Evolutionary conservation across 73 alveolate species (phyloP), one percentile per base, ranked within the genome.

Genomic region (Paramecium octaurelia): DNA sequence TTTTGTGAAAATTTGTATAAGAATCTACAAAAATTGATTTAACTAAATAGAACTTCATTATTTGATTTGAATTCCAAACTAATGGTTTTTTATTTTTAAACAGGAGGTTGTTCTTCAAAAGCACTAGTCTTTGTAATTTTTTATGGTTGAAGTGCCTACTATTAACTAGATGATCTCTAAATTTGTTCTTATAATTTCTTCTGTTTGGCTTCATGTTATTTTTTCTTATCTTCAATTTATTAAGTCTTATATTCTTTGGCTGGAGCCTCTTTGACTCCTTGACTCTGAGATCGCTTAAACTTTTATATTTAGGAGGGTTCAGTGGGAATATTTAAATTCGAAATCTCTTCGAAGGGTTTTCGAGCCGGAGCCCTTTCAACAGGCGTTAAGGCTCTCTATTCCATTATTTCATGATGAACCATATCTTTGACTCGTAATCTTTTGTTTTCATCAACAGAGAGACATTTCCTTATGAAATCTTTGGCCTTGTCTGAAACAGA

Each of bases 21-120:
- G 36, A 80, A 80, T 80, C 91, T 80, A 35, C 91, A 80, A 80
- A 80, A 80, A 24, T 80, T 80, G 1, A 80, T 80, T 80, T 80
- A 80, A 80, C 91, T 80, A 48, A 80, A 80, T 9, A 80, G 50
- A 11, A 80, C 57, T 46, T 80, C 91, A 35, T 80, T 80, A 80
- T 80, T 80, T 11, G 48, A 18, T 46, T 80, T 80, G 24, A 80
- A 80, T 80, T 80, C 91, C 12, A 44, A 10, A 43, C 76, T 80
- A 0, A 80, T 80, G 3, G 91, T 43, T 80, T 80, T 80, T 80
- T 64, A 31, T 14, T 31, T 64, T 2, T 64, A 27, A 18, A 54
- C 69, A 16, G 29, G 31, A 2, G 68, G 42, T 42, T 75, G 38
- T 24, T 80, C 91, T 14, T 80, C 91, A 44, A 80, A 80, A 48